Conservation (phyloP, 2,329 filamentous ascomycete species). For the Nemania diffusa region DNA sequence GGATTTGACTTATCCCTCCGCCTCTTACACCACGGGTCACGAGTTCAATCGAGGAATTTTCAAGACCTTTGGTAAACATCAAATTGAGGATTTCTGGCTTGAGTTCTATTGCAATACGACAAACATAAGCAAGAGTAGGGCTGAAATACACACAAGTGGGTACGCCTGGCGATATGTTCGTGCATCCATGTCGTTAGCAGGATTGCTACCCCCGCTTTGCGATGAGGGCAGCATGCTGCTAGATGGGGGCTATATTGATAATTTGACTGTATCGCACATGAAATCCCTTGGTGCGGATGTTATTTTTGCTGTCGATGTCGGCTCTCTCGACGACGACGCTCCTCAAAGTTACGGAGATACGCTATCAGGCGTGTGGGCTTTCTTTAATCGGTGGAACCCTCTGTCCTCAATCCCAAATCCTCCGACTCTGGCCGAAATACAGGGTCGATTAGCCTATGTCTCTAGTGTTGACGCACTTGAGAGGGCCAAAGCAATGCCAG, state of each 20-base stretch:
- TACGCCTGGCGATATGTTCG: slow-evolving; percentile 98
- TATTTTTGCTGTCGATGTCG: slow-evolving; percentile 96
- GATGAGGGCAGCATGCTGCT: slow-evolving; percentile 97
- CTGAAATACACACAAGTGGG: slow-evolving; percentile 93
- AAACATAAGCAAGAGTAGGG: slow-evolving; percentile 93
- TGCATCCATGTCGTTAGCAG: slow-evolving; percentile 95
- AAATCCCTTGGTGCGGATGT: slow-evolving; percentile 91
- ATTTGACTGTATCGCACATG: slow-evolving; percentile 97
- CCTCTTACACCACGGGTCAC: slow-evolving; percentile 96
- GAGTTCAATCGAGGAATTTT: slow-evolving; percentile 99
- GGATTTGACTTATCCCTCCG: slow-evolving; percentile 94
- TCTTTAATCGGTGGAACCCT: slow-evolving; percentile 96
- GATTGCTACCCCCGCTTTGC: slow-evolving; percentile 90
- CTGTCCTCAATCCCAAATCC: slow-evolving; percentile 90
- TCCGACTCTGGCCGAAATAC: slow-evolving; percentile 94
- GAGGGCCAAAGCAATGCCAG: slow-evolving; percentile 87
- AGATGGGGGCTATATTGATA: slow-evolving; percentile 97
- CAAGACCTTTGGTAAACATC: slow-evolving; percentile 95
- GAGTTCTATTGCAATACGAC: slow-evolving; percentile 99
- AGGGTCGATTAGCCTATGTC: slow-evolving; percentile 93
- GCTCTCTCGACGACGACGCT: slow-evolving; percentile 88
- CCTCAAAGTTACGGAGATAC: slow-evolving; percentile 95
- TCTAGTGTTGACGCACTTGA: slow-evolving; percentile 94
- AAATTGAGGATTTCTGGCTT: slow-evolving; percentile 99
- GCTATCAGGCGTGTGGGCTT: slow-evolving; percentile 93